Base-by-base conservation (phyloP, 2,329 filamentous ascomycete species). In the Arthrobotrys sinensis region DNA sequence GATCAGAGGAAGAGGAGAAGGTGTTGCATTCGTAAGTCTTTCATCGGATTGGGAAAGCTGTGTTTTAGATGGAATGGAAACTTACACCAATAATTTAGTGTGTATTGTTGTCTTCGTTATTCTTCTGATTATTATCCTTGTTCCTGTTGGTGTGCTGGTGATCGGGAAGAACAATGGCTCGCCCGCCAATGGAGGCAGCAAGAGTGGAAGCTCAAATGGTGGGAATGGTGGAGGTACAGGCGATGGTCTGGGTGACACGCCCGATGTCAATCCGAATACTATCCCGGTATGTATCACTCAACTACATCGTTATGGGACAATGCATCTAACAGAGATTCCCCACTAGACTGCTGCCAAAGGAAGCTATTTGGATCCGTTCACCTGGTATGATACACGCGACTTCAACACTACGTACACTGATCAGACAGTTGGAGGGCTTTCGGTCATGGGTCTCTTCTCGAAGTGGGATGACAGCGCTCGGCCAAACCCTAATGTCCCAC, bases 331-430 rank as follows among this genome's bases (percentile, higher is more conserved):
- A 81, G 65, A 82, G 55, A 34, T 16, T 32, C 75, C 34, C 7
- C 24, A 65, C 16, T 55, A 82, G 81, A 79, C 79, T 50, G 68
- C 73, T 32, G 79, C 80, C 67, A 82, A 89, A 84, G 93, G 90
- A 12, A 93, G 92, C 1, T 91, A 92, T 80, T 87, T 97, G 19
- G 94, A 99, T 82, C 96, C 96, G 0, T 97, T 93, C 84, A 90
- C 91, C 1, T 99, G 96, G 96, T 91, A 92, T 80, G 92, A 96
- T 81, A 97, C 94, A 0, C 88, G 87, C 0, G 93, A 94, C 82
- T 97, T 98, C 86, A 99, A 99, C 83, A 88, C 95, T 79, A 98
- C 96, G 0, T 99, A 96, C 83, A 99, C 96, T 0, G 90, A 91
- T 77, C 88, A 90, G 62, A 94, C 90, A 12, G 91, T 98, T 0